Evolutionary conservation across 768 basidiomycete genomes (phyloP).

Genomic region (Leccinum uliginosum): DNA sequence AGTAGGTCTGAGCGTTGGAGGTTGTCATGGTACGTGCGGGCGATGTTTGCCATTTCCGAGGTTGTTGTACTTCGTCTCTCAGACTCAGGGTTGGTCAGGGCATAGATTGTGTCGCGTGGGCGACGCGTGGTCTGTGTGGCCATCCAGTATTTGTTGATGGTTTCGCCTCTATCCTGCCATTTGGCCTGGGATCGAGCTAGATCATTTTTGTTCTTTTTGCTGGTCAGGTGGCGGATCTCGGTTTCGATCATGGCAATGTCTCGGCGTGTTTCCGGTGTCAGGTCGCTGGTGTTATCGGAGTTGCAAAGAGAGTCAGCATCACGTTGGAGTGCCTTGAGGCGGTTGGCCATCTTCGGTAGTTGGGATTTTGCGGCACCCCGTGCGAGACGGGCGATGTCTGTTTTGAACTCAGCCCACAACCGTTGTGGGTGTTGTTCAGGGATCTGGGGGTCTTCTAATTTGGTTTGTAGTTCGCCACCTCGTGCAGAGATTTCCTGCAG

Average conservation of each 20-base stretch:
- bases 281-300: fast-evolving
- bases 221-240: not conserved
- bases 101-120: conserved; percentile 17
- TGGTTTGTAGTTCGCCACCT: not conserved
- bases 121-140: not conserved
- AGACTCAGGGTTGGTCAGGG: conserved; percentile 1
- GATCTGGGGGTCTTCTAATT: not conserved
- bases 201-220: not conserved
- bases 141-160: conserved; percentile 19
- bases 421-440: not conserved
- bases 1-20: conserved; percentile 15
- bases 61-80: not conserved
- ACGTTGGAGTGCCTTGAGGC: not conserved
- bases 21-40: conserved; percentile 4
- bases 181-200: not conserved
- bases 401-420: not conserved
- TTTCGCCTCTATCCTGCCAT: not conserved
- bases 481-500: not conserved
- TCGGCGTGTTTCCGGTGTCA: not conserved
- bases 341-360: not conserved
- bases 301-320: too few relatives aligned
- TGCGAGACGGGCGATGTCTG: not conserved
- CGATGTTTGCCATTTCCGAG: conserved; percentile 30
- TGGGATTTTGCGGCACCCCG: fast-evolving
- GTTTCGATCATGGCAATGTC: not conserved